Evolutionary conservation across 73 alveolate genomes (phyloP).

Genomic region (Diophrys appendiculata): DNA sequence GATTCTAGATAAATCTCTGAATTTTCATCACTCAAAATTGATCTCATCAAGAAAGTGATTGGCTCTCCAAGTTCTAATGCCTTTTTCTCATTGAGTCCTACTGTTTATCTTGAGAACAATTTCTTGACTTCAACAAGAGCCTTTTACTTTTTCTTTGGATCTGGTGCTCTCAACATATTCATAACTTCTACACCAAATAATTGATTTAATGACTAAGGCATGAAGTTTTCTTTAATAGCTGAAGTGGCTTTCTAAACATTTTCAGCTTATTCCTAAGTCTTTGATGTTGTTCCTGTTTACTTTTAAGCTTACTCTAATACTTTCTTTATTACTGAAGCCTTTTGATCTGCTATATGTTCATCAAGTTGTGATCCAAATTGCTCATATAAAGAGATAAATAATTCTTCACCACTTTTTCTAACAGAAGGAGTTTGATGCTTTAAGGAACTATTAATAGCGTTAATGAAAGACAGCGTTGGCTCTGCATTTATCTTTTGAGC

Average conservation of each 20-base stretch:
- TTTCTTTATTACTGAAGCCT: conserved; percentile 7
- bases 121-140: conserved; percentile 57
- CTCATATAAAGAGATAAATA: conserved; percentile 48
- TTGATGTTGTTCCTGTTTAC: conserved; percentile 1
- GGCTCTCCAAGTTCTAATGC: conserved; percentile 53
- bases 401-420: conserved; percentile 50
- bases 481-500: conserved; percentile 13
- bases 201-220: conserved; percentile 9
- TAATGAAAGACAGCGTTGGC: conserved; percentile 9
- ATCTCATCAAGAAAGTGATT: conserved; percentile 42
- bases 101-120: conserved; percentile 9
- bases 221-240: conserved; percentile 13
- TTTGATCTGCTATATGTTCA: conserved; percentile 17
- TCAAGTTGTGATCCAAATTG: conserved; percentile 35
- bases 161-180: conserved; percentile 28
- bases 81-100: not conserved
- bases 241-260: conserved; percentile 23
- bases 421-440: conserved; percentile 60
- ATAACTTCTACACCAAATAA: conserved; percentile 23
- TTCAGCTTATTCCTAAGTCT: conserved; percentile 5
- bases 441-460: conserved; percentile 31
- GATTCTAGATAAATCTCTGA: conserved; percentile 58
- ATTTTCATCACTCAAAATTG: conserved; percentile 37
- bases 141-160: conserved; percentile 53
- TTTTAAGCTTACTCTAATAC: conserved; percentile 22